Evolutionary conservation across 768 basidiomycete genomes (phyloP), one percentile per base, ranked within the genome.

Genomic region (Russula ochroleuca): DNA sequence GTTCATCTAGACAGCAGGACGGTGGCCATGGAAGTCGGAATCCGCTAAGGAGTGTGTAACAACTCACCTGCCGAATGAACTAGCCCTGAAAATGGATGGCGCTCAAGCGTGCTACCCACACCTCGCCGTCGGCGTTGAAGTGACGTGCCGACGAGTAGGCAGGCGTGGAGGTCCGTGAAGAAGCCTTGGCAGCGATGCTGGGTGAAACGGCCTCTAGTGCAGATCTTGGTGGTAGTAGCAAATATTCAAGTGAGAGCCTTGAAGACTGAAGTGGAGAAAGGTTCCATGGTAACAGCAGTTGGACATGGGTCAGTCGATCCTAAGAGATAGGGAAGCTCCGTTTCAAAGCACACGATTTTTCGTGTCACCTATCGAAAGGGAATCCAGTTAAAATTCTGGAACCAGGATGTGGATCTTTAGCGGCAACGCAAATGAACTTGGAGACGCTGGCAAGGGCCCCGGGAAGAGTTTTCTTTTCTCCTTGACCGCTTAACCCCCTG

Each of bases 61-160:
- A 86, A 87, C 85, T 88, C 85, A 88, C 85, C 86, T 87, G 86
- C 86, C 84, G 85, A 89, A 89, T 85, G 83, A 87, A 87, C 86
- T 87, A 86, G 86, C 86, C 86, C 85, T 87, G 84, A 88, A 88
- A 88, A 88, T 87, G 85, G 87, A 88, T 88, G 86, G 87, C 85
- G 85, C 86, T 88, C 81, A 86, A 87, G 85, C 81, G 83, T 86
- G 81, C 81, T 84, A 86, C 87, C 87, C 84, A 88, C 83, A 88
- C 86, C 83, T 85, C 84, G 78, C 86, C 84, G 81, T 85, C 80
- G 80, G 82, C 77, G 83, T 84, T 83, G 74, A 78, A 82, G 80
- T 82, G 83, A 87, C 73, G 82, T 81, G 77, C 80, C 80, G 79
- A 85, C 80, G 84, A 86, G 84, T 85, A 86, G 85, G 84, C 82